Percentiles rank a stretch among this genome's conserved stretches.
Conservation (phyloP, 2,329 filamentous ascomycete genomes). For the Cladosporium sp. region DNA sequence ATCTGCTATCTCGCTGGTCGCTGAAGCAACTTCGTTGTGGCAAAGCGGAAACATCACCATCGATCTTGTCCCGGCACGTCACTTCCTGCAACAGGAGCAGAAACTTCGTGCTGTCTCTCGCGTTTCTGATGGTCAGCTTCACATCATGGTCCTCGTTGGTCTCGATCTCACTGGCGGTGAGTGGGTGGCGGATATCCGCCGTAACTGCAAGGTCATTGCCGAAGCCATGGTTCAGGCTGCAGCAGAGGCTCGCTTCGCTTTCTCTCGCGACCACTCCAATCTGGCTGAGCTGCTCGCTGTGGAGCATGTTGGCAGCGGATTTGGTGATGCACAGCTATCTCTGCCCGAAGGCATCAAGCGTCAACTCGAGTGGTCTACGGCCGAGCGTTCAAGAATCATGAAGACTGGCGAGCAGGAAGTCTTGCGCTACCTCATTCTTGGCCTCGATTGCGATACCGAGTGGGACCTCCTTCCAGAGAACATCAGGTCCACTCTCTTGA, state of each 20-base stretch:
- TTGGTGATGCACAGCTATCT: background rate
- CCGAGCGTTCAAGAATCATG: conserved; percentile 31
- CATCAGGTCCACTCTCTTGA: conserved; percentile 44
- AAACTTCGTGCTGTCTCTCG: conserved; percentile 14
- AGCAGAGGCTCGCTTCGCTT: conserved; percentile 13
- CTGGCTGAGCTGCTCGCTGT: conserved; percentile 15
- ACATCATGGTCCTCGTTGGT: conserved; percentile 19
- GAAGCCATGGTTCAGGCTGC: conserved; percentile 17
- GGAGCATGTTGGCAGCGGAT: background rate
- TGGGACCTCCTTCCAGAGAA: conserved; percentile 49
- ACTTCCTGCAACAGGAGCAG: conserved; percentile 15
- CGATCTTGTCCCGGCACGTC: conserved; percentile 16
- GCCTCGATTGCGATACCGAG: conserved; percentile 46
- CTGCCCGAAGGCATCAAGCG: conserved; percentile 16
- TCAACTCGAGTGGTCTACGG: conserved; percentile 27
- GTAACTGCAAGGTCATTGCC: conserved; percentile 19
- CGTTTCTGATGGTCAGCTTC: conserved; percentile 9
- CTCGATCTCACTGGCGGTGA: conserved; percentile 14
- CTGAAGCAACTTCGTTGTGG: conserved; percentile 32
- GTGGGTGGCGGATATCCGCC: conserved; percentile 16
- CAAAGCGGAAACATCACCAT: conserved; percentile 18
- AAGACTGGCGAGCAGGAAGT: conserved; percentile 41
- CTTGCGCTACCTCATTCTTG: conserved; percentile 40
- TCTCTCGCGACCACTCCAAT: conserved; percentile 16
- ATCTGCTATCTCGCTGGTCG: conserved; percentile 32